A percentile compares a stretch with the other conserved stretches of the same genome.
phyloP scores from a whole-genome alignment of 1,139 yeast species.

The Casaregolazyma suthepensis region DNA sequence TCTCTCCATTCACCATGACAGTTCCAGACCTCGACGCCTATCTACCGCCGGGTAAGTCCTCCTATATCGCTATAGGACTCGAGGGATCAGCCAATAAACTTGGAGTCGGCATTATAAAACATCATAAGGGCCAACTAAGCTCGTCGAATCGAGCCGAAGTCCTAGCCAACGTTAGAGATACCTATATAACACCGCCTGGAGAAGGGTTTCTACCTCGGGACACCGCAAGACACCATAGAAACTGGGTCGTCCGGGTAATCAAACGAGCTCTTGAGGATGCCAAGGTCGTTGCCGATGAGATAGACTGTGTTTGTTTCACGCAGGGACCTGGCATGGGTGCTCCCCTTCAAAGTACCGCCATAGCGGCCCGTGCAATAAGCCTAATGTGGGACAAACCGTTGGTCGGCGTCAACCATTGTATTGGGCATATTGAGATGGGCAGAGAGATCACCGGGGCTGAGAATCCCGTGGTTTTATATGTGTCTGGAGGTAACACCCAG shows the following conservation, averaged over 20 bases:
- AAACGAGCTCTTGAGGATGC: constrained; percentile 64
- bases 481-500: constrained; percentile 97
- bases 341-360: constrained; percentile 86
- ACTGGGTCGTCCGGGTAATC: constrained; percentile 86
- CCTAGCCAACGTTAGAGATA: constrained; percentile 83
- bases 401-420: constrained; percentile 94
- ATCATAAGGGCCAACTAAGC: constrained; percentile 42
- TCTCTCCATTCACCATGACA: constrained; percentile 2
- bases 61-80: constrained; percentile 66
- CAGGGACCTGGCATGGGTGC: constrained; percentile 99
- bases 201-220: constrained; percentile 96
- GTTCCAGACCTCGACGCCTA: constrained; percentile 5
- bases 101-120: constrained; percentile 88
- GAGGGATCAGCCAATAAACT: constrained; percentile 97
- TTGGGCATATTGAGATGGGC: constrained; percentile 99
- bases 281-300: constrained; percentile 43
- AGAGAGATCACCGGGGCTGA: constrained; percentile 93
- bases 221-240: constrained; percentile 92
- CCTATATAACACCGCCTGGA: constrained; percentile 95
- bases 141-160: constrained; percentile 60
- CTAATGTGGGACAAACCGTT: constrained; percentile 78
- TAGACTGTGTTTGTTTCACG: constrained; percentile 91
- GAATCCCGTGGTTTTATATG: constrained; percentile 93
- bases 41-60: constrained; percentile 18
- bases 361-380: constrained; percentile 84